A percentile compares a stretch with the other conserved stretches of the same genome.
Conservation (phyloP, 2,329 filamentous ascomycete genomes). For the Fusarium duplospermum region DNA sequence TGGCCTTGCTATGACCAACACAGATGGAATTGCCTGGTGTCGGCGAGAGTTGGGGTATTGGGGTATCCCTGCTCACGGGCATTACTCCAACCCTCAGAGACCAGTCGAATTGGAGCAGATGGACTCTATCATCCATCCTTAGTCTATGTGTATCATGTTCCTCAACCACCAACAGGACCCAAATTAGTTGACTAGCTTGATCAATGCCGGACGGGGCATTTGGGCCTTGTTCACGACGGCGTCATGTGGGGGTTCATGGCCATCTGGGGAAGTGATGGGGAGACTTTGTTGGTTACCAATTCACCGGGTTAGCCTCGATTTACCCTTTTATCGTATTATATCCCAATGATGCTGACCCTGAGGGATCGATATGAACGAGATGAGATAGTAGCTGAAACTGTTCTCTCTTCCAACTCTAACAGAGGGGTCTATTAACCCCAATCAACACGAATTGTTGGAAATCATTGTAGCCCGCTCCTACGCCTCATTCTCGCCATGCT, state of each 20-base stretch:
- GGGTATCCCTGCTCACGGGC: not conserved
- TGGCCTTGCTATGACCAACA: not conserved
- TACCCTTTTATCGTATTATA: not conserved
- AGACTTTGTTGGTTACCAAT: not conserved
- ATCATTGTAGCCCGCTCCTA: not conserved
- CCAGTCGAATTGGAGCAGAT: not conserved
- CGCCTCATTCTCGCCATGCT: not conserved
- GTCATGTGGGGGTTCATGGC: slow-evolving; percentile 2
- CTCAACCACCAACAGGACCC: not conserved
- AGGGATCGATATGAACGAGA: not conserved
- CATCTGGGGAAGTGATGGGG: slow-evolving; percentile 11
- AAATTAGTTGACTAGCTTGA: not conserved
- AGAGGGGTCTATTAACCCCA: not conserved
- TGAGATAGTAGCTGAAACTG: too few species aligned
- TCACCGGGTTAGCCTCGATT: not conserved
- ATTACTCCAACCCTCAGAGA: slow-evolving; percentile 11
- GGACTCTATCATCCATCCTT: not conserved
- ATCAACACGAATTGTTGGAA: not conserved
- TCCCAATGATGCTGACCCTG: not conserved
- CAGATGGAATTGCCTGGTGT: not conserved
- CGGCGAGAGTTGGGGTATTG: slow-evolving; percentile 9
- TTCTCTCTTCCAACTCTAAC: not conserved
- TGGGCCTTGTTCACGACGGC: not conserved
- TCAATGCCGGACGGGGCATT: not conserved
- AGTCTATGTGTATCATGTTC: not conserved